Conservation (phyloP, 164 flowering plant species). For the Platanus orientalis region DNA sequence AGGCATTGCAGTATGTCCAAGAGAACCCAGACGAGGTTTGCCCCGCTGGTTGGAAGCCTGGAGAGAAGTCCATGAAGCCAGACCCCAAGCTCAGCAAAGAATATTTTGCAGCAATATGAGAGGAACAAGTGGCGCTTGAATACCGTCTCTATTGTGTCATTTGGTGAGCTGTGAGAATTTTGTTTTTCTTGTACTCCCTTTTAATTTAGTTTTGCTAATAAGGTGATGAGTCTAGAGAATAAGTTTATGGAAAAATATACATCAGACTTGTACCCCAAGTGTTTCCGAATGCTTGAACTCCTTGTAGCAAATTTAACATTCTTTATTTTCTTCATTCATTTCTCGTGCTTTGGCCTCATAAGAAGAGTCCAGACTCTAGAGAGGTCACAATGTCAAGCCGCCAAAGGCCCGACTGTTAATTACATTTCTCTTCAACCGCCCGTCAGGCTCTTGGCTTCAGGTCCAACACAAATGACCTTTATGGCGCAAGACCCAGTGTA, state of each 20-base stretch:
- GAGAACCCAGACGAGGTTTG: conserved; percentile 99
- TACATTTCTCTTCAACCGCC: no score
- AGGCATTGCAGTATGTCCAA: conserved; percentile 98
- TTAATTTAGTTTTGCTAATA: conserved; percentile 7
- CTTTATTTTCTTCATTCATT: no score
- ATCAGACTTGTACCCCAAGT: no score
- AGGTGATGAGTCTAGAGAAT: conserved; percentile 9
- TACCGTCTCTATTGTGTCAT: conserved; percentile 2
- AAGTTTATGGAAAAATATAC: conserved; percentile 14
- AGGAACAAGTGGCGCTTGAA: background rate
- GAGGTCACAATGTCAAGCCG: no score
- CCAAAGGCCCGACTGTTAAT: no score
- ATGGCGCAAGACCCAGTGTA: no score
- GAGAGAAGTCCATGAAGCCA: conserved; percentile 96
- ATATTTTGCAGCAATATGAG: conserved; percentile 76
- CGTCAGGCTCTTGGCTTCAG: no score
- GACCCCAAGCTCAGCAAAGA: conserved; percentile 97
- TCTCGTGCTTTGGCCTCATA: no score
- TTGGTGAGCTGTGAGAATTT: conserved; percentile 24
- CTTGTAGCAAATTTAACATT: no score
- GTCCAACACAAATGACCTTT: no score
- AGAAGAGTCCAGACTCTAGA: no score
- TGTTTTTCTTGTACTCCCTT: conserved; percentile 14
- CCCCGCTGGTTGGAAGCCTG: conserved; percentile 99
- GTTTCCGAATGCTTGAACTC: no score